A percentile compares a stretch with the other conserved stretches of the same genome.
Conservation (phyloP, 306 rosid genomes). For the Fragaria ananassa region DNA sequence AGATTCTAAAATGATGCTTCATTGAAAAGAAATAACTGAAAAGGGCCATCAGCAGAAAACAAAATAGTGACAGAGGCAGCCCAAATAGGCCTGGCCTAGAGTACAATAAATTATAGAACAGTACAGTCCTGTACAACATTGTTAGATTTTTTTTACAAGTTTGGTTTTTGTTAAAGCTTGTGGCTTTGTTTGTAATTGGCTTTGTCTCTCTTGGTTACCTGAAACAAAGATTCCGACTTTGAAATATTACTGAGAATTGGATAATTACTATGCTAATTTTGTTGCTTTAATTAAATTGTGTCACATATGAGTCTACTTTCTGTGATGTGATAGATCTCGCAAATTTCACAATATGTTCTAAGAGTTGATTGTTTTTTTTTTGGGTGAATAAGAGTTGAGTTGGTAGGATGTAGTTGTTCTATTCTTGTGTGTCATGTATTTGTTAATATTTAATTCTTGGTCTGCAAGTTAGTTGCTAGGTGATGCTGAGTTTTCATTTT, state of each 20-base stretch:
- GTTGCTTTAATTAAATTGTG: no score
- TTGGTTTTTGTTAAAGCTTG: neutral
- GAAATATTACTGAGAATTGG: no score
- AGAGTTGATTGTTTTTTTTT: neutral
- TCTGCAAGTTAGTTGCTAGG: conserved; percentile 32
- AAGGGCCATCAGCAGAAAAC: neutral
- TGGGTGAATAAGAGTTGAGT: conserved; percentile 1
- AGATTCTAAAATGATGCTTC: no score
- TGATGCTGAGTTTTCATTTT: conserved; percentile 39
- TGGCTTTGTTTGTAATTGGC: neutral
- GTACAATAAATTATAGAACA: neutral
- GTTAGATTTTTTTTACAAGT: neutral
- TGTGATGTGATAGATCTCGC: neutral
- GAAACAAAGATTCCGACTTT: no score
- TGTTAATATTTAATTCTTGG: conserved; percentile 35
- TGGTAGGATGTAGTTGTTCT: conserved; percentile 57
- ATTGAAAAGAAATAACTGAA: no score
- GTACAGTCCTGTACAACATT: neutral
- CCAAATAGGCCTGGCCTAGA: conserved; percentile 3
- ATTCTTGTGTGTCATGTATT: neutral
- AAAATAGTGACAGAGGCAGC: neutral
- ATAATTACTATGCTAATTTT: no score
- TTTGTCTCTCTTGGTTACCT: neutral
- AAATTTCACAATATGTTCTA: neutral
- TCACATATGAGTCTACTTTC: neutral